Conservation (phyloP, 2,329 filamentous ascomycete genomes). For the Elsinoe batatas region DNA sequence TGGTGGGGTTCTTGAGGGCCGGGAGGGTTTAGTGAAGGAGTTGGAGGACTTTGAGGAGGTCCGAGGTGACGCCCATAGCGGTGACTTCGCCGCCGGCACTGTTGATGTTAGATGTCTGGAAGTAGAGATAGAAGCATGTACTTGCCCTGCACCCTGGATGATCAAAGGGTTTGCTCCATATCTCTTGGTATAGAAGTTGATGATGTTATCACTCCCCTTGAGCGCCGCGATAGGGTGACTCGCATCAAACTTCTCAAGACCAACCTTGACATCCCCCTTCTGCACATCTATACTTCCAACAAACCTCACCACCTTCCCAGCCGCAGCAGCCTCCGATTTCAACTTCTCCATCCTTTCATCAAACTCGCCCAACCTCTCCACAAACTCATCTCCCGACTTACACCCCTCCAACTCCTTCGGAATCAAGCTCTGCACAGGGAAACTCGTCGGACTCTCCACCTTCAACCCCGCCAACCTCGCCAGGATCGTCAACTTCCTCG, state of each 20-base stretch:
- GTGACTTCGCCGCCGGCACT: conserved; percentile 85
- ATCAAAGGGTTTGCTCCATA: conserved; percentile 88
- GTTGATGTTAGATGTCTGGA: conserved; percentile 7
- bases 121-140: conserved; percentile 8
- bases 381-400: conserved; percentile 72
- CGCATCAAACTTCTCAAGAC: conserved; percentile 71
- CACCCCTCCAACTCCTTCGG: conserved; percentile 74
- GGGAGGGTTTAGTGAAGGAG: conserved; percentile 40
- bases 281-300: conserved; percentile 85
- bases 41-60: conserved; percentile 79
- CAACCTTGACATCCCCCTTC: conserved; percentile 78
- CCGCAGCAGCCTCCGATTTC: conserved; percentile 73
- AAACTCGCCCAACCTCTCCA: conserved; percentile 68
- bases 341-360: conserved; percentile 83
- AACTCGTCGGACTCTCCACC: conserved; percentile 73
- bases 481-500: conserved; percentile 91
- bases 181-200: conserved; percentile 94
- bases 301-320: conserved; percentile 87
- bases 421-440: conserved; percentile 90
- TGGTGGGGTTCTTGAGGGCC: conserved; percentile 19
- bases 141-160: conserved; percentile 73
- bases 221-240: conserved; percentile 86
- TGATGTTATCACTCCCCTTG: conserved; percentile 97
- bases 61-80: conserved; percentile 92
- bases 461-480: conserved; percentile 74